Conservation (phyloP, 495 filamentous ascomycete species). For the Aspergillus conjunctus region DNA sequence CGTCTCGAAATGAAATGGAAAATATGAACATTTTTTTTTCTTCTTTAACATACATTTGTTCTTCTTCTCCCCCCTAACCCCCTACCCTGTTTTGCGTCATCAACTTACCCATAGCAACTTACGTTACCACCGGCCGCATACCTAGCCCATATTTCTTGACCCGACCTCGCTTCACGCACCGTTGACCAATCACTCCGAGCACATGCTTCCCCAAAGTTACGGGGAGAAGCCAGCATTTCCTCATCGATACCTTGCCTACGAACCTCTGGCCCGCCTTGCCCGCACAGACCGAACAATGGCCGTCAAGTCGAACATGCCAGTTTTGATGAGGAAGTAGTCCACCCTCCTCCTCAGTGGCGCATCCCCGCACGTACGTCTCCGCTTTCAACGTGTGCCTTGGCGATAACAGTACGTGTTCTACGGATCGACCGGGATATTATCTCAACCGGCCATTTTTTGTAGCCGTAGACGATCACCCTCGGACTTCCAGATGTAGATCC, state of each 20-base stretch:
- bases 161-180: background rate
- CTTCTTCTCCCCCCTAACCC: background rate
- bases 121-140: background rate
- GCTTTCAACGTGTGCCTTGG: background rate
- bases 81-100: background rate
- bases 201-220: background rate
- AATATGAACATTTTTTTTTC: slow-evolving; percentile 46
- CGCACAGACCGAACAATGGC: too few species aligned
- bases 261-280: background rate
- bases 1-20: slow-evolving; percentile 52
- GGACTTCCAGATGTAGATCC: background rate
- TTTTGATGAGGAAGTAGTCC: background rate
- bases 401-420: background rate
- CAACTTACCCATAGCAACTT: background rate
- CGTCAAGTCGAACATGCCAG: background rate
- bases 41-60: slow-evolving; percentile 9
- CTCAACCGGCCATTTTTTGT: background rate
- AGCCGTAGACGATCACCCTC: background rate
- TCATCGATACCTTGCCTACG: background rate
- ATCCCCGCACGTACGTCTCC: background rate
- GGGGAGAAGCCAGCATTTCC: background rate
- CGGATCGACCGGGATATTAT: background rate
- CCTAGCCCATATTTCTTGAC: background rate
- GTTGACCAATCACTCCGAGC: background rate
- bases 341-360: background rate